Evolutionary conservation across 805 yeast species (phyloP), one percentile per base, ranked within the genome.

Genomic region (Saccharomycopsis olivae): DNA sequence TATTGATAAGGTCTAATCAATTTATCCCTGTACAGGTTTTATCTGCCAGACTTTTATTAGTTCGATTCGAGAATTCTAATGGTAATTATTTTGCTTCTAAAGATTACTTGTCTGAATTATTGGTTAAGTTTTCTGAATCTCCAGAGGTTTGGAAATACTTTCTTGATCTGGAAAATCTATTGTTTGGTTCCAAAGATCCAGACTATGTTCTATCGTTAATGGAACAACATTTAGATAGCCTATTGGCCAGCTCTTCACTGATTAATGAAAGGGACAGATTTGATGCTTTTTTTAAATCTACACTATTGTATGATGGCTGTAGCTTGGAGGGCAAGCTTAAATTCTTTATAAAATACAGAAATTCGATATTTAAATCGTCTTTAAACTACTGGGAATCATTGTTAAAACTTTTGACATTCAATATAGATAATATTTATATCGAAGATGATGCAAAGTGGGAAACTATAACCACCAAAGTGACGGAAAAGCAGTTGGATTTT

Each of bases 1-100:
- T 68, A 1, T 47, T 75, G 6, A 41, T 56, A 6, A 58, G 56
- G 42, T 68, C 73, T 1, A 47, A 61, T 2, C 51, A 41, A 3
- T 47, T 37, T 33, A n/a, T 57, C 2, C 49, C 49, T 5, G 43
- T 43, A 8, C 16, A 38, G 11, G 18, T 17, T 23, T 16, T 44
- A 16, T 17, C 29, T 4, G 40, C 47, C 2, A 43, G 38, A 31
- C 24, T 37, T 2, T 37, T 43, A 23, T 33, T 46, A 16, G 19
- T 43, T 13, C 27, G 20, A n/a, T 17, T 37, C 17, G 49, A 46
- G 20, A 35, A 38, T 16, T 33, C 17, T 25, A 20, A 36, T 17
- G 43, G 38, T 1, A 37, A 38, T 8, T 35, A 28, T 25, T 29
- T 46, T 5, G 43, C 17, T 19, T 36, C 43, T 2, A 33, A 43